A percentile compares a stretch with the other conserved stretches of the same genome.
phyloP scores from a whole-genome alignment of 2,329 filamentous ascomycete genomes.

The Diaporthe sp. region DNA sequence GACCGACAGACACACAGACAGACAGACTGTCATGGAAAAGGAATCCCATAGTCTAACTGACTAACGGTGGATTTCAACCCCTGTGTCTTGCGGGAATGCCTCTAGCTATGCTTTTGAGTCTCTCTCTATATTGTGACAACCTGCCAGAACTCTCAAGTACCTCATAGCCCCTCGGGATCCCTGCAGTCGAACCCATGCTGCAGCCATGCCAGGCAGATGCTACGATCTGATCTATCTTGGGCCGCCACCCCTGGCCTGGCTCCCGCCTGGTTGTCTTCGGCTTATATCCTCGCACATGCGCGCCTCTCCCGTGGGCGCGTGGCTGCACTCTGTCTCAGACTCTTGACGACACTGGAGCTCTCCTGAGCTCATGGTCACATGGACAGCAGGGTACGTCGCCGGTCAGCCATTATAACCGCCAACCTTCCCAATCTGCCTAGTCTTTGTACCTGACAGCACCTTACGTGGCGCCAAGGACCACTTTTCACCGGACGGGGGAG shows the following conservation, averaged over 20 bases:
- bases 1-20: too few species aligned
- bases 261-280: conserved; percentile 24
- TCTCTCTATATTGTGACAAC: neutral
- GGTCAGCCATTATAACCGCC: conserved; percentile 27
- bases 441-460: conserved; percentile 8
- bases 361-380: conserved; percentile 35
- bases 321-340: conserved; percentile 34
- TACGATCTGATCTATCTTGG: conserved; percentile 27
- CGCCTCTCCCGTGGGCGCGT: conserved; percentile 35
- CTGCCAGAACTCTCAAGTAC: neutral
- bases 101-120: neutral
- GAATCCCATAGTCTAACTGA: too few species aligned
- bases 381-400: conserved; percentile 19
- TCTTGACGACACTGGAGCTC: conserved; percentile 26
- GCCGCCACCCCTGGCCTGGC: conserved; percentile 17
- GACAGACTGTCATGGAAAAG: neutral
- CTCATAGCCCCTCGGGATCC: neutral
- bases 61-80: neutral
- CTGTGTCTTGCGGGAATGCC: neutral
- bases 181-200: conserved; percentile 6
- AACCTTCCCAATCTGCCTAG: conserved; percentile 19
- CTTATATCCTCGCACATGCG: conserved; percentile 28
- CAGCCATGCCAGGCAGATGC: conserved; percentile 22
- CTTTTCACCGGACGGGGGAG: neutral
- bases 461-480: conserved; percentile 13